Base-by-base conservation (phyloP, 164 flowering plant species). In the Berberis vulgaris region DNA sequence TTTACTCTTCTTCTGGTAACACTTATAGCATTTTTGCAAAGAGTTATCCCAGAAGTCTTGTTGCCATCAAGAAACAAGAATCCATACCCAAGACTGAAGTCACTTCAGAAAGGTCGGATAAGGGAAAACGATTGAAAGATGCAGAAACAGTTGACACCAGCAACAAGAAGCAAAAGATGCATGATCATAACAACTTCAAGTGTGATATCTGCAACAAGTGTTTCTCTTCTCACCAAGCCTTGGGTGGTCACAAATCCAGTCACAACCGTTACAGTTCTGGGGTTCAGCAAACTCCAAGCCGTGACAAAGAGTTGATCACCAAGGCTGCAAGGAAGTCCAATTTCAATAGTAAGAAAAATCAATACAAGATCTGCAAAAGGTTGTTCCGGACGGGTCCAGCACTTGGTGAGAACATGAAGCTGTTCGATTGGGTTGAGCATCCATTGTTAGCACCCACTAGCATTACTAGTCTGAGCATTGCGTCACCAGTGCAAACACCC, bases 241-340 rank as follows among this genome's bases (percentile, higher is more conserved):
- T 82, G 60, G 96, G 90, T n/a, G 92, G 92, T 8, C 92, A 89
- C 64, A 79, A 54, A 68, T 81, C 93, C 2, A 81, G 86, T 67
- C 85, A 86, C 58, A 82, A 74, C 54, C 7, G 42, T 68, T 79
- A 57, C 11, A 40, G 67, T 65, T 57, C 46, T 61, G 42, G 7
- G 5, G 11, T 2, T 2, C 41, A 56, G 59, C n/a, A 8, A 52
- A 26, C 10, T 26, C 26, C 26, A 26, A 26, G 26, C 26, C 26
- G 26, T 26, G 26, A 0, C 26, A 26, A 26, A 26, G 26, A 26
- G 26, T 26, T 26, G 26, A 26, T 26, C 26, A 26, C 26, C 26
- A 26, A 26, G 26, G 26, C 26, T 26, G 26, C 26, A 26, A 26
- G 26, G 26, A 26, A 26, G 26, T 26, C 26, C 26, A 26, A 26